Base-by-base conservation (phyloP, 129 eudicot species). In the Flaveria robusta region DNA sequence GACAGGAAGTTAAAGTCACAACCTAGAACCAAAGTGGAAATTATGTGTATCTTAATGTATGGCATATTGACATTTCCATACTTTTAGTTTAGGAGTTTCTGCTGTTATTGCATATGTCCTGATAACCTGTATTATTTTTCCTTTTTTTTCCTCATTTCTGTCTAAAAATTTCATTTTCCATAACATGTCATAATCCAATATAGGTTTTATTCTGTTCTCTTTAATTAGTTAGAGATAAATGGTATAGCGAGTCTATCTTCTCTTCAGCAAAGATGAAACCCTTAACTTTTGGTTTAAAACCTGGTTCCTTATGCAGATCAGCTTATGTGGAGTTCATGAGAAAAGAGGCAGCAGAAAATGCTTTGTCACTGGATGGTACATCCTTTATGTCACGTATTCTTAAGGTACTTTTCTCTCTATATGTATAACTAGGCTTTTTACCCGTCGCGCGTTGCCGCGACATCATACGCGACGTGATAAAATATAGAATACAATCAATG, bases 371-470 rank as follows among this genome's bases (percentile, higher is more conserved):
- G 27, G 96, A 94, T 81, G 97, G 93, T 29, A 89, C 93, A 62
- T 94, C 98, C 19, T 94, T 94, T 66, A 85, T 94, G 98, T 91
- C 97, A 3, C 98, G 97, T 67, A 85, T 94, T 71, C 88, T 94
- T 59, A 94, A 91, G 97, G 98, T 87, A 86, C 58, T 74, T 55
- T 16, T 15, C 34, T 29, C 72, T 63, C n/a, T n/a, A n/a, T n/a
- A n/a, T n/a, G n/a, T n/a, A n/a, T n/a, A n/a, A n/a, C n/a, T n/a
- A n/a, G n/a, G n/a, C n/a, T n/a, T n/a, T n/a, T n/a, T n/a, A n/a
- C n/a, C n/a, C n/a, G n/a, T n/a, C n/a, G n/a, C n/a, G n/a, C n/a
- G n/a, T n/a, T n/a, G n/a, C n/a, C n/a, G n/a, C n/a, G n/a, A n/a
- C n/a, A n/a, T n/a, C n/a, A n/a, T n/a, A n/a, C n/a, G n/a, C n/a